Base-by-base conservation (phyloP, 306 rosid species). In the Sophora flavescens region DNA sequence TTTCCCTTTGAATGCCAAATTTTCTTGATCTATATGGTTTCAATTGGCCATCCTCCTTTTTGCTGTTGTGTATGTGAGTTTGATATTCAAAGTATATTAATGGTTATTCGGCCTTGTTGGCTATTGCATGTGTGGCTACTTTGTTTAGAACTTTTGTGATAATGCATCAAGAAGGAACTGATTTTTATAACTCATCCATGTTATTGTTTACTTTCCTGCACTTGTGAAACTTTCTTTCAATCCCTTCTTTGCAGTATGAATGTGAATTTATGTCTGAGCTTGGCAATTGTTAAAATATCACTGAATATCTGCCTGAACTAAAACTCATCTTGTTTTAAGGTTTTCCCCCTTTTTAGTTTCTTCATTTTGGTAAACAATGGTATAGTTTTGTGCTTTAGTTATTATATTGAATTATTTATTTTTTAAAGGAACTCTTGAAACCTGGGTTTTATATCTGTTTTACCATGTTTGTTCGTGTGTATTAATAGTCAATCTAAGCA, bases 121-220 rank as follows among this genome's bases (percentile, higher is more conserved):
- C 38, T 56, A 13, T 38, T 52, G 45, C 33, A 12, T 39, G 52
- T 82, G 75, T 82, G 70, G 57, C 22, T 32, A 10, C 50, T 48
- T 53, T 14, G 38, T 53, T 83, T 15, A 41, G 10, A 51, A 7
- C 15, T 77, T 76, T 58, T 77, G 30, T 76, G 26, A 56, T 41
- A 60, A 10, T 22, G 30, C 36, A 13, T 61, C 6, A 10, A 45
- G 26, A 48, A 11, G 52, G 74, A 76, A 45, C 44, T n/a, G 5
- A 14, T 17, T 18, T 54, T 57, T 65, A 13, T 57, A 38, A 76
- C 13, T 44, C 10, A 36, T 63, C 36, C 56, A 15, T 45, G 11
- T 45, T 11, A n/a, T n/a, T 12, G 9, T 58, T 42, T n/a, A n/a
- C n/a, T n/a, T 81, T 45, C 59, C 45, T 35, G 26, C n/a, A 44